These are phyloP conservation scores for Veloboletus limbatus DNA, from an alignment of 1,284 basidiomycete genomes.

Conservation along the genomic window DNA sequence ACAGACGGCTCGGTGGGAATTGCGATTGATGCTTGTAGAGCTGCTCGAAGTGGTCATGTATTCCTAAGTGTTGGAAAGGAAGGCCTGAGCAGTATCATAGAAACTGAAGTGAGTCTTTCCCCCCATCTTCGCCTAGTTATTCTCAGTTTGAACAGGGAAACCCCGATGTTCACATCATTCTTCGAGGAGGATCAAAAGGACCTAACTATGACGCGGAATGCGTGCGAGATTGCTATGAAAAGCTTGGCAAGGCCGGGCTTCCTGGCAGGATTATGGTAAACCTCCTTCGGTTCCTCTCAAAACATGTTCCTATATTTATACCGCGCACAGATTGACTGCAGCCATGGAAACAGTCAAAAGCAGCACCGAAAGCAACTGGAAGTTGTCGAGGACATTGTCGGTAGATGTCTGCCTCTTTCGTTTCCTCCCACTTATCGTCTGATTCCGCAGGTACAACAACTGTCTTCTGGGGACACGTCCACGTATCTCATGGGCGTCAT, in stretches of 20 bases:
- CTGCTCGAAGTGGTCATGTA: conserved; percentile 82
- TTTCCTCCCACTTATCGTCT: neutral
- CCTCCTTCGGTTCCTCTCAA: conserved; percentile 2
- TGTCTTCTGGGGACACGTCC: conserved; percentile 68
- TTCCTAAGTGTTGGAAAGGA: conserved; percentile 94
- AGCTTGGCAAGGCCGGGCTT: conserved; percentile 79
- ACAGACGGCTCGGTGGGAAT: conserved; percentile 78
- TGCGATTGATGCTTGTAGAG: conserved; percentile 89
- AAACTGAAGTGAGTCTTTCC: conserved; percentile 62
- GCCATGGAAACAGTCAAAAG: conserved; percentile 90
- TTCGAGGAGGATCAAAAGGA: conserved; percentile 82
- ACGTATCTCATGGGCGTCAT: conserved; percentile 92
- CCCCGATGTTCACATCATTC: conserved; percentile 87
- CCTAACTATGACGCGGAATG: conserved; percentile 83
- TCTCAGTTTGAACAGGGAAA: conserved; percentile 59
- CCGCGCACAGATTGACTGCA: conserved; percentile 79
- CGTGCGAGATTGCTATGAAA: conserved; percentile 74
- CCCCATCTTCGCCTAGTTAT: neutral
- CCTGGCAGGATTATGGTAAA: conserved; percentile 80
- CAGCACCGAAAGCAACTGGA: conserved; percentile 83
- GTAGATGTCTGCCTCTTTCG: conserved; percentile 26
- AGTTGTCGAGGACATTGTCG: conserved; percentile 81
- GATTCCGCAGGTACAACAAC: conserved; percentile 61
- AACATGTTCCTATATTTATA: conserved; percentile 1
- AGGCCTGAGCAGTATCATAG: conserved; percentile 87